Base-by-base conservation (phyloP, 1,284 basidiomycete genomes). In the Rhodofomes roseus region DNA sequence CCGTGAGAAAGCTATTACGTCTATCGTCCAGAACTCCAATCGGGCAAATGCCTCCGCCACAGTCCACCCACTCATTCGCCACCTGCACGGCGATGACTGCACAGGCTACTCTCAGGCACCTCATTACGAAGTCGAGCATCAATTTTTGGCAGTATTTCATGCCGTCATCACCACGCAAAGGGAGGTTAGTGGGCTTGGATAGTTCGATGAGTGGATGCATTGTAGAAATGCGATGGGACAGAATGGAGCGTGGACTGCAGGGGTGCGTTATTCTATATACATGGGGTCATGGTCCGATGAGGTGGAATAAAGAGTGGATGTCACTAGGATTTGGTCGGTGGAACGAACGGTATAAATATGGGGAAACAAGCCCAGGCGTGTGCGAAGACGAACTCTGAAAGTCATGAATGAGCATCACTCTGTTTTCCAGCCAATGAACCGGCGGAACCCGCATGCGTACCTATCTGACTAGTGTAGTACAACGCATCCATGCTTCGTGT, bases 1-100 rank as follows among this genome's bases (percentile, higher is more conserved):
- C 31, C 50, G 50, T 52, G 50, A 52, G 50, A 52, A 20, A n/a
- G 29, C 36, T 36, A 20, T 52, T 36, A 20, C 16, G 29, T 51
- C 16, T 20, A 34, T 52, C 31, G n/a, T 20, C 20, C 34, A n/a
- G n/a, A n/a, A n/a, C n/a, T n/a, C n/a, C n/a, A n/a, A n/a, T n/a
- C n/a, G n/a, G n/a, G n/a, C 29, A 59, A 55, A 39, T 51, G 39
- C 31, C 23, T 59, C 54, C 51, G 29, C 36, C 55, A 51, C 54
- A 56, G 50, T 58, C 58, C 48, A 44, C 60, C n/a, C n/a, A n/a
- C n/a, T n/a, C n/a, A n/a, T n/a, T n/a, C 40, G 56, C 56, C 57
- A 60, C 61, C 60, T 65, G n/a, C n/a, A n/a, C n/a, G n/a, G n/a
- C n/a, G n/a, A n/a, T n/a, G n/a, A n/a, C n/a, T n/a, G n/a, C n/a